Percentiles rank a stretch among this genome's conserved stretches.
phyloP scores from a whole-genome alignment of 805 yeast genomes.

The Ogataea siamensis region DNA sequence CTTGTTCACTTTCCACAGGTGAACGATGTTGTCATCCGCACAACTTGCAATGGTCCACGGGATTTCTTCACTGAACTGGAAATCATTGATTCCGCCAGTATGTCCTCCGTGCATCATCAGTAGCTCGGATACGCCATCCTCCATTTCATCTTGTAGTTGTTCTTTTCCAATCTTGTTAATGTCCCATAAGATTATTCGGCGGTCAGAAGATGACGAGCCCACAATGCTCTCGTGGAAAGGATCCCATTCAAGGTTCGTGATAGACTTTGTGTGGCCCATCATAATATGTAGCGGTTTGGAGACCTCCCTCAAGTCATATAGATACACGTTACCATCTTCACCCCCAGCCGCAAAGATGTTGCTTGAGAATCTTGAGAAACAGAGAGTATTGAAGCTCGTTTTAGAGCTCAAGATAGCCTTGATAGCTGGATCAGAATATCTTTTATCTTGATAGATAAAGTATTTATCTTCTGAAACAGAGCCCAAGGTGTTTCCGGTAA shows the following conservation, averaged over 20 bases:
- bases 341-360: conserved; percentile 69
- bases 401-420: conserved; percentile 28
- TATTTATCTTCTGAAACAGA: conserved; percentile 72
- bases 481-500: conserved; percentile 53
- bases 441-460: conserved; percentile 53
- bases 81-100: conserved; percentile 70
- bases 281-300: conserved; percentile 57
- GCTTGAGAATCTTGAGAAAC: conserved; percentile 61
- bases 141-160: conserved; percentile 82
- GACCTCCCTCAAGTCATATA: conserved; percentile 57
- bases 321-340: conserved; percentile 59
- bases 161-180: conserved; percentile 76
- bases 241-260: conserved; percentile 74
- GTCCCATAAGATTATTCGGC: conserved; percentile 82
- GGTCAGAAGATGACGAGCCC: conserved; percentile 74
- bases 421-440: conserved; percentile 32
- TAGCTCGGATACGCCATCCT: conserved; percentile 86
- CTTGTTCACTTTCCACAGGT: conserved; percentile 50
- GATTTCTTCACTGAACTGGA: conserved; percentile 64
- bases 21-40: conserved; percentile 60
- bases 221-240: conserved; percentile 74
- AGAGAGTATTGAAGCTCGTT: conserved; percentile 55
- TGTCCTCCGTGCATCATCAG: conserved; percentile 94
- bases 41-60: conserved; percentile 77
- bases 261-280: conserved; percentile 75